A percentile compares a stretch with the other conserved stretches of the same genome.
These are phyloP conservation scores for Rhinocladiella similis DNA, from an alignment of 2,329 filamentous ascomycete genomes.

Conservation along the genomic window DNA sequence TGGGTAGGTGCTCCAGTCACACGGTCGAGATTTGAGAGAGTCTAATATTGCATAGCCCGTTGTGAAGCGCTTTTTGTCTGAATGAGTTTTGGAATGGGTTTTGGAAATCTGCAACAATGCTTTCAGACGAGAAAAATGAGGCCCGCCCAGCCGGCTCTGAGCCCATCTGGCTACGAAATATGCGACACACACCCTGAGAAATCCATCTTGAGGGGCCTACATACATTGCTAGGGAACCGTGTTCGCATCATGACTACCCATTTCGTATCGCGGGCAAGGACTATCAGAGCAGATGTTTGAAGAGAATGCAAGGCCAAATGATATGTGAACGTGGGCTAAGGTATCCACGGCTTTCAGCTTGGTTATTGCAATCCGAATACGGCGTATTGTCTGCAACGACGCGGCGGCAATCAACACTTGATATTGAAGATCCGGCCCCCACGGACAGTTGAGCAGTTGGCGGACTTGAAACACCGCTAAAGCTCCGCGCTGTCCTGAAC, in stretches of 20 bases:
- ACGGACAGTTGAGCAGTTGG: background rate
- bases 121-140: background rate
- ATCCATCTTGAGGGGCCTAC: no score
- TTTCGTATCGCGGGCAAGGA: no score
- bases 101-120: background rate
- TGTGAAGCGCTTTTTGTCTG: background rate
- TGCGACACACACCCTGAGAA: no score
- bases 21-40: no score
- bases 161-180: background rate
- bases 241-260: no score
- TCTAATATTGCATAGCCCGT: background rate
- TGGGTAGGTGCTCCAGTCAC: constrained; percentile 38
- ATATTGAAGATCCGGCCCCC: background rate
- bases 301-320: no score
- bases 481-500: background rate
- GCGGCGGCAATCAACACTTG: background rate
- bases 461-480: background rate
- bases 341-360: no score
- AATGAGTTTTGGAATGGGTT: background rate
- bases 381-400: background rate
- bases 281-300: no score
- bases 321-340: no score
- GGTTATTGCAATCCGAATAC: no score
- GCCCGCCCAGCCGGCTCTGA: background rate
- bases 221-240: no score